Conservation (phyloP, 805 yeast species). For the Barnettozyma siamensis region DNA sequence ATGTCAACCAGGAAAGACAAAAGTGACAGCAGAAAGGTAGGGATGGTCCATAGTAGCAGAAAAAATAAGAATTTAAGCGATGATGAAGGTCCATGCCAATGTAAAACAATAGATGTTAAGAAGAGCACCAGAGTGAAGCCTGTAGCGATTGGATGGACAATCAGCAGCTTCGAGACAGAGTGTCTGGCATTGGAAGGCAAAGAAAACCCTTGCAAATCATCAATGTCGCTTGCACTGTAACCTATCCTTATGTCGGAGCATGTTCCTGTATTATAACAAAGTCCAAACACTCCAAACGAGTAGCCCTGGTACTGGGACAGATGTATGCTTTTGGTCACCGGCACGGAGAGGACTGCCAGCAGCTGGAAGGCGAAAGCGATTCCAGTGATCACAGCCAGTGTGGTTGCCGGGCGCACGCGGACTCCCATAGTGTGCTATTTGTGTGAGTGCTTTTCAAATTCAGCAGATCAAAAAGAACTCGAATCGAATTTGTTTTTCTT, state of each 20-base stretch:
- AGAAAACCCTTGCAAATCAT: conserved; percentile 34
- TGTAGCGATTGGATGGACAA: conserved; percentile 64
- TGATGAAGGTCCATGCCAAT: conserved; percentile 30
- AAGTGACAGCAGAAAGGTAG: conserved; percentile 63
- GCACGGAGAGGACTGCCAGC: conserved; percentile 55
- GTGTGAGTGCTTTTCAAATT: too few species aligned
- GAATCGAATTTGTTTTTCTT: too few species aligned
- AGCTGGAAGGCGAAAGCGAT: conserved; percentile 54
- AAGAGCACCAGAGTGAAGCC: conserved; percentile 47
- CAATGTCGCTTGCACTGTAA: conserved; percentile 29
- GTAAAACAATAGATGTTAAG: conserved; percentile 34
- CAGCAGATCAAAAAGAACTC: too few species aligned
- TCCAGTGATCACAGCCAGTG: conserved; percentile 33
- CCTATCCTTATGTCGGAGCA: conserved; percentile 44
- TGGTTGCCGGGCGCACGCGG: conserved; percentile 30
- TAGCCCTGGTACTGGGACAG: conserved; percentile 45
- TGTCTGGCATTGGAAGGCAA: conserved; percentile 57
- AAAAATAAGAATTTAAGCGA: conserved; percentile 41
- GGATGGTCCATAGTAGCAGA: conserved; percentile 53
- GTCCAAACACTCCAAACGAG: conserved; percentile 67
- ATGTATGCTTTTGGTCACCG: conserved; percentile 43
- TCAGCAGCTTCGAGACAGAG: conserved; percentile 51
- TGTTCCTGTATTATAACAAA: conserved; percentile 35
- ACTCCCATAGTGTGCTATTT: too few species aligned
- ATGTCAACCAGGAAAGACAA: conserved; percentile 80